Base-by-base conservation (phyloP, 2,329 filamentous ascomycete genomes). In the Boeremia lycopersici region DNA sequence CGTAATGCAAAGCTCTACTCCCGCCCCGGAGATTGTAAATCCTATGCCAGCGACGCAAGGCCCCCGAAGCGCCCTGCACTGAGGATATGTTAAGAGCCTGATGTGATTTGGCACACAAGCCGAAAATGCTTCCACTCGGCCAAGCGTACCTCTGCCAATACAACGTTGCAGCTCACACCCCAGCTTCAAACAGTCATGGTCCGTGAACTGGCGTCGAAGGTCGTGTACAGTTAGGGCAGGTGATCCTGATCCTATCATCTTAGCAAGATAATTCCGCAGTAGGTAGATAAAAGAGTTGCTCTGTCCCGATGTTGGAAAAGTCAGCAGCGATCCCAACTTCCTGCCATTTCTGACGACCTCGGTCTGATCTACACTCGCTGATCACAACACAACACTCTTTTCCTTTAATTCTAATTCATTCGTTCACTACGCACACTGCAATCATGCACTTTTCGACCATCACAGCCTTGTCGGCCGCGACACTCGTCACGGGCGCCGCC, bases 261-360 rank as follows among this genome's bases (percentile, higher is more conserved):
- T 26, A 17, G 41, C 43, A 26, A 44, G 17, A 43, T 40, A 46
- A 47, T 17, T 17, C 39, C 25, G 29, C 26, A 26, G 42, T 26
- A 29, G 28, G 19, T 28, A 40, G 43, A 51, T 56, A 56, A 56
- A 50, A 56, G 48, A 48, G 43, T 44, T 33, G 48, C 15, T 42
- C 42, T 40, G 43, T 46, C 53, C 48, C 34, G 41, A n/a, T 46
- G 36, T 46, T 33, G 19, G 42, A 42, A 46, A 42, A 36, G 46
- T 12, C 31, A 55, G 52, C 52, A 55, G 52, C 52, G 52, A 49
- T 50, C 47, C 29, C 41, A 33, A 55, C 42, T 29, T 55, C 47
- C 52, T 55, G 52, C 46, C 46, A 19, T 31, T 47, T 26, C 36
- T 49, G 39, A 41, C 13, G 40, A 42, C 40, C 40, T 42, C 41